These are phyloP conservation scores for Lactifluus echinatus DNA, from an alignment of 768 basidiomycete genomes.

Conservation along the genomic window DNA sequence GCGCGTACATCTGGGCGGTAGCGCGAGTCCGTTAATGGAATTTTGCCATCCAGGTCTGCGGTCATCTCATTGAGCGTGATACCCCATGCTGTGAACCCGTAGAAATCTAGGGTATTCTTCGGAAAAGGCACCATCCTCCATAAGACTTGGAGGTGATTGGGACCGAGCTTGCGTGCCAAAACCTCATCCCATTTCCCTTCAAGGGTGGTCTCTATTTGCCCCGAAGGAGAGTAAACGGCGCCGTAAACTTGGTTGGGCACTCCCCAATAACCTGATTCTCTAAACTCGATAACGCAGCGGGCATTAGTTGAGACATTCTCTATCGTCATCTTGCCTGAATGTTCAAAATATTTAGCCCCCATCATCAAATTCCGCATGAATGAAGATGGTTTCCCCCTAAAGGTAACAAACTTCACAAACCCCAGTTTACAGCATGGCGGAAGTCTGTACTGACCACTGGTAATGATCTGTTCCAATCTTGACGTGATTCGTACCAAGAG, in stretches of 20 bases:
- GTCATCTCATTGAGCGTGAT: slow-evolving; percentile 79
- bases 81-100: slow-evolving; percentile 75
- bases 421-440: background rate
- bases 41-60: slow-evolving; percentile 46
- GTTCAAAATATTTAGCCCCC: slow-evolving; percentile 86
- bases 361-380: slow-evolving; percentile 87
- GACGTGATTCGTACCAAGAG: slow-evolving; percentile 61
- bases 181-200: slow-evolving; percentile 90
- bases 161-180: slow-evolving; percentile 57
- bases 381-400: slow-evolving; percentile 78
- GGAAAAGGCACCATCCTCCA: slow-evolving; percentile 75
- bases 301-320: slow-evolving; percentile 48
- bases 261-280: slow-evolving; percentile 79
- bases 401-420: background rate
- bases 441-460: slow-evolving; percentile 46
- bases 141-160: slow-evolving; percentile 61
- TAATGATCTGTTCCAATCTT: slow-evolving; percentile 60
- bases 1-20: slow-evolving; percentile 75
- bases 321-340: slow-evolving; percentile 70
- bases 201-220: slow-evolving; percentile 49
- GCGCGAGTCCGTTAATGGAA: slow-evolving; percentile 79
- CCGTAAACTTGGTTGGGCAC: slow-evolving; percentile 67
- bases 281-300: slow-evolving; percentile 73
- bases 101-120: slow-evolving; percentile 58
- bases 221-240: slow-evolving; percentile 43